Conservation (phyloP, 2,329 filamentous ascomycete genomes). For the Herpotrichia juniperi region DNA sequence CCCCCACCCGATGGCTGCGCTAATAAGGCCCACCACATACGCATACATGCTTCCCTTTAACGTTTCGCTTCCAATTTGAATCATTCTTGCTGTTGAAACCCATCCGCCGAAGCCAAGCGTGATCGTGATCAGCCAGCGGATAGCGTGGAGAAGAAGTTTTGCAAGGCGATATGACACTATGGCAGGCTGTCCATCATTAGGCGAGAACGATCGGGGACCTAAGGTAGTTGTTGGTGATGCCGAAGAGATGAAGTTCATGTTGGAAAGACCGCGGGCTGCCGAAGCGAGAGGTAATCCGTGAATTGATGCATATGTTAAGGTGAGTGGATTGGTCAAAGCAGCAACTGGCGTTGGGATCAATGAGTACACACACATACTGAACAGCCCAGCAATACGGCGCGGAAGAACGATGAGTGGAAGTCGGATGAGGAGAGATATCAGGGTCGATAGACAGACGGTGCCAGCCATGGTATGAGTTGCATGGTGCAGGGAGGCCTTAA, state of each 20-base stretch:
- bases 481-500: constrained; percentile 81
- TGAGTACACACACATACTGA: constrained; percentile 75
- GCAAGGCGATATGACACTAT: constrained; percentile 89
- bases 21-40: constrained; percentile 90
- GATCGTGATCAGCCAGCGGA: constrained; percentile 87
- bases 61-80: constrained; percentile 64
- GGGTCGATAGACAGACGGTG: constrained; percentile 85
- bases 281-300: constrained; percentile 82
- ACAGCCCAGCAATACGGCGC: constrained; percentile 70
- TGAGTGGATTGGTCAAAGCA: constrained; percentile 86
- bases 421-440: constrained; percentile 79
- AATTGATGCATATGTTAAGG: constrained; percentile 90
- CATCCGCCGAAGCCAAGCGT: constrained; percentile 94
- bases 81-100: constrained; percentile 86
- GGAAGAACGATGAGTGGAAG: constrained; percentile 86
- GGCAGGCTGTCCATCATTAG: constrained; percentile 50
- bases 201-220: constrained; percentile 48
- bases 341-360: constrained; percentile 85
- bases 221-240: constrained; percentile 74
- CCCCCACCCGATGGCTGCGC: constrained; percentile 93
- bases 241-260: constrained; percentile 80
- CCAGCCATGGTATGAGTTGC: constrained; percentile 87
- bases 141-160: constrained; percentile 89
- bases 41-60: constrained; percentile 84
- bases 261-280: constrained; percentile 78